A percentile compares a stretch with the other conserved stretches of the same genome.
These are phyloP conservation scores for Metschnikowia shivogae DNA, from an alignment of 805 yeast genomes.

Conservation along the genomic window DNA sequence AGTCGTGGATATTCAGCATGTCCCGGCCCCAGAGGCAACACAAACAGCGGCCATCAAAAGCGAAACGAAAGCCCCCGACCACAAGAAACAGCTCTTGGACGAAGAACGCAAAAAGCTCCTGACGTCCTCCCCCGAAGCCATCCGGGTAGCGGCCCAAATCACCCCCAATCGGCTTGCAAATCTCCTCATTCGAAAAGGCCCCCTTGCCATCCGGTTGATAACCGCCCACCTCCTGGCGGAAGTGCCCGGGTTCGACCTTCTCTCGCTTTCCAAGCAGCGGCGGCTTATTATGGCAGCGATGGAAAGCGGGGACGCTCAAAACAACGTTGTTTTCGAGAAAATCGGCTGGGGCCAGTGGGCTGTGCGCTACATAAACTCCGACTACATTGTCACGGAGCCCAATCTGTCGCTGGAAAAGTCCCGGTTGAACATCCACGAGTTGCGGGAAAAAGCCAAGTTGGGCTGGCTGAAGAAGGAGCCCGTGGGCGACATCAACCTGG, in stretches of 20 bases:
- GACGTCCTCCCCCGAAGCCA: slow-evolving; percentile 83
- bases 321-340: slow-evolving; percentile 75
- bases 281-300: slow-evolving; percentile 85
- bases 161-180: slow-evolving; percentile 75
- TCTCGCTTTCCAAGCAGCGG: slow-evolving; percentile 84
- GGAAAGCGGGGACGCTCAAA: slow-evolving; percentile 62
- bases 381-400: slow-evolving; percentile 42
- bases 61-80: not conserved
- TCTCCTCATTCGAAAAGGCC: slow-evolving; percentile 69
- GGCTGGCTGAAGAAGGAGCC: slow-evolving; percentile 38
- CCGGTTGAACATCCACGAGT: slow-evolving; percentile 28
- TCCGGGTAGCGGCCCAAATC: slow-evolving; percentile 81
- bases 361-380: slow-evolving; percentile 52
- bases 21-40: not conserved
- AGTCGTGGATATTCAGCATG: no score
- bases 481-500: slow-evolving; percentile 16
- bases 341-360: slow-evolving; percentile 99
- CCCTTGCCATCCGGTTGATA: slow-evolving; percentile 84
- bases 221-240: slow-evolving; percentile 72
- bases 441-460: slow-evolving; percentile 32
- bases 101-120: slow-evolving; percentile 34
- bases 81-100: not conserved
- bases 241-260: slow-evolving; percentile 72
- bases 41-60: no score
- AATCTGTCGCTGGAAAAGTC: slow-evolving; percentile 21